phyloP scores from a whole-genome alignment of 208 protist genomes.

The Borovskyia barvae region DNA sequence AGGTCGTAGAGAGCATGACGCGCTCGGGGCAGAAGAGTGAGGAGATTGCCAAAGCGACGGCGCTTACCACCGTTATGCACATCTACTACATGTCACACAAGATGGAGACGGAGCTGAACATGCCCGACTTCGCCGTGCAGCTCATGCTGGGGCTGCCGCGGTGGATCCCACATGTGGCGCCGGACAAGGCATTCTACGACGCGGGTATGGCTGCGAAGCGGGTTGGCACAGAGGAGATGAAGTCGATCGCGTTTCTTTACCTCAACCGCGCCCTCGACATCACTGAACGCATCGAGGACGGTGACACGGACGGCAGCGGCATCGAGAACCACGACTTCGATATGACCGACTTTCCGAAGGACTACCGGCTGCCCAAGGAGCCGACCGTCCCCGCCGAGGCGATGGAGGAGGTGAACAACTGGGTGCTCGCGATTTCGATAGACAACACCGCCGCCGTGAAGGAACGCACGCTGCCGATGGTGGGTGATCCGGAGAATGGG shows the following conservation, averaged over 20 bases:
- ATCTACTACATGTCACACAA: slow-evolving; percentile 70
- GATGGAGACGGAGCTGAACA: slow-evolving; percentile 62
- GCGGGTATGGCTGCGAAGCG: slow-evolving; percentile 91
- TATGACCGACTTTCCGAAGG: slow-evolving; percentile 83
- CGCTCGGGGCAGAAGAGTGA: slow-evolving; percentile 77
- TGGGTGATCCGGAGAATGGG: slow-evolving; percentile 60
- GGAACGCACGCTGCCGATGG: slow-evolving; percentile 55
- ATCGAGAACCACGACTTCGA: slow-evolving; percentile 93
- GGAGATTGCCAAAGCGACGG: slow-evolving; percentile 72
- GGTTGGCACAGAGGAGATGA: slow-evolving; percentile 47
- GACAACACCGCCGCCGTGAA: slow-evolving; percentile 52
- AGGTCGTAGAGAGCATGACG: slow-evolving; percentile 72
- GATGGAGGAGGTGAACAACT: slow-evolving; percentile 90
- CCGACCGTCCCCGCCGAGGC: slow-evolving; percentile 34
- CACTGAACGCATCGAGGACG: slow-evolving; percentile 92
- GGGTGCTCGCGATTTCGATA: slow-evolving; percentile 91
- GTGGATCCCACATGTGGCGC: slow-evolving; percentile 88
- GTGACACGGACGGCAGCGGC: slow-evolving; percentile 55
- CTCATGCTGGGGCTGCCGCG: slow-evolving; percentile 90
- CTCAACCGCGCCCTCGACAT: slow-evolving; percentile 96
- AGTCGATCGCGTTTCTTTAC: slow-evolving; percentile 88
- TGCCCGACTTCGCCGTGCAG: slow-evolving; percentile 79
- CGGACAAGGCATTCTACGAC: slow-evolving; percentile 97
- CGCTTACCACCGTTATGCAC: slow-evolving; percentile 74
- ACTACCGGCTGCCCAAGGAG: slow-evolving; percentile 74